Conservation (phyloP, 306 rosid species). For the Vigna mungo region DNA sequence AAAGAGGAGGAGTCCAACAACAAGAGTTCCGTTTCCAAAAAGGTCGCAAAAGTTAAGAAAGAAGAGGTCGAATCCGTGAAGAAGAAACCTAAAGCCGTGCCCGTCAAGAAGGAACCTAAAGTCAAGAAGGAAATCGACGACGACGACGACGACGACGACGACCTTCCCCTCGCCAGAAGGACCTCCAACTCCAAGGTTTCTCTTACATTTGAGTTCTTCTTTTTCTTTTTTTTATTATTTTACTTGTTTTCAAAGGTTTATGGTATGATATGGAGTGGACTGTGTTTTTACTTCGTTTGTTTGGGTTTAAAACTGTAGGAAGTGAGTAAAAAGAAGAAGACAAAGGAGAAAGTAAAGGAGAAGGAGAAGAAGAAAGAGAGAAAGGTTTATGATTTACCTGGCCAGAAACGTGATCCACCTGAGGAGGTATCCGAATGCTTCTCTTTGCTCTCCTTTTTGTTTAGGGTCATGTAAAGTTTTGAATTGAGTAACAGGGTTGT, state of each 20-base stretch:
- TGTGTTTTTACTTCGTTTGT: not conserved
- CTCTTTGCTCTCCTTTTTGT: not conserved
- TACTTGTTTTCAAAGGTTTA: not conserved
- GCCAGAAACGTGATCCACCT: slow-evolving; percentile 92
- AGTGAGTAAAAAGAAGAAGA: slow-evolving; percentile 50
- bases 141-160: slow-evolving; percentile 49
- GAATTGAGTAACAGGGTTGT: slow-evolving; percentile 6
- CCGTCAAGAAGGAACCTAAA: slow-evolving; percentile 29
- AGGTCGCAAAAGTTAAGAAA: slow-evolving; percentile 56
- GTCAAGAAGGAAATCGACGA: slow-evolving; percentile 60
- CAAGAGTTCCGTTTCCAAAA: slow-evolving; percentile 44
- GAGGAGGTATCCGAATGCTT: slow-evolving; percentile 57
- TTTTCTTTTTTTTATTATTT: not conserved
- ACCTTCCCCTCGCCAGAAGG: slow-evolving; percentile 41
- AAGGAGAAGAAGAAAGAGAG: slow-evolving; percentile 53
- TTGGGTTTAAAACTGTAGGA: slow-evolving; percentile 50
- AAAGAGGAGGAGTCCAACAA: slow-evolving; percentile 42
- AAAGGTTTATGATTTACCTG: slow-evolving; percentile 85
- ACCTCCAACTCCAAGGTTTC: slow-evolving; percentile 58
- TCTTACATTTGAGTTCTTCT: not conserved
- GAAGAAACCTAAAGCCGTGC: slow-evolving; percentile 16
- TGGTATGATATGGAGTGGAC: not conserved
- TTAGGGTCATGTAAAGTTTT: not conserved
- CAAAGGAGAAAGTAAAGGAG: slow-evolving; percentile 38
- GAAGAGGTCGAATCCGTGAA: slow-evolving; percentile 45